Percentiles rank a stretch among this genome's conserved stretches.
Evolutionary conservation across 768 basidiomycete species (phyloP).

Genomic region (Austroboletus eburneus): DNA sequence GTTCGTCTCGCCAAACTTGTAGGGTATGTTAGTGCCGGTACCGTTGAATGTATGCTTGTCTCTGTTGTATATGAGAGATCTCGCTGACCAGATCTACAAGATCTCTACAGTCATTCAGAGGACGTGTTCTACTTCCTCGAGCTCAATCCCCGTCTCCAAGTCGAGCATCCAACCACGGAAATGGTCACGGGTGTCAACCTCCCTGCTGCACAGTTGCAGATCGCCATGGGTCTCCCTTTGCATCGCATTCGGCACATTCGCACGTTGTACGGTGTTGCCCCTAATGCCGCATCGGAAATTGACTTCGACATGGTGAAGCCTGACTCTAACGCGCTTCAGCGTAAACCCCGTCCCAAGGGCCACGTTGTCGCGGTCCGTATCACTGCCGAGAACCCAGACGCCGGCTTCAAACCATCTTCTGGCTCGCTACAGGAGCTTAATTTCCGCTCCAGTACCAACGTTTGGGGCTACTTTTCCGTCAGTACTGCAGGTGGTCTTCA

Average conservation of each 20-base stretch:
- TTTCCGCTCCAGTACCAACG: constrained; percentile 98
- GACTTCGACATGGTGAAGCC: constrained; percentile 96
- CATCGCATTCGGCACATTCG: constrained; percentile 96
- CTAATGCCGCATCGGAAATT: constrained; percentile 84
- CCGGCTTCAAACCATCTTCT: constrained; percentile 98
- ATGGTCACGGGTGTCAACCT: constrained; percentile 99
- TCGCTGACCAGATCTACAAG: constrained; percentile 35
- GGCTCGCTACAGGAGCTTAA: constrained; percentile 97
- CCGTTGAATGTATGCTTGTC: constrained; percentile 76
- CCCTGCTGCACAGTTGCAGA: constrained; percentile 93
- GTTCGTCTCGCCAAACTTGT: constrained; percentile 98
- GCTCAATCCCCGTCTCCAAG: constrained; percentile 98
- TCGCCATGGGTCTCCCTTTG: constrained; percentile 97
- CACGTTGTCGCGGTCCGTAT: constrained; percentile 99
- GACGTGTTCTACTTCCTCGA: constrained; percentile 98
- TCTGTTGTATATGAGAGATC: neutral
- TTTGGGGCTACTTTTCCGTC: constrained; percentile 99
- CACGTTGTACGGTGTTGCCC: constrained; percentile 90
- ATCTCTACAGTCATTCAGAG: constrained; percentile 91
- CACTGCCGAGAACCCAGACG: constrained; percentile 98
- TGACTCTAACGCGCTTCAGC: constrained; percentile 81
- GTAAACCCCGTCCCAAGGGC: constrained; percentile 94
- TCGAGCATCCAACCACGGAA: constrained; percentile 99
- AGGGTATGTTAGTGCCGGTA: constrained; percentile 98
- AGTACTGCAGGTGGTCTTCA: constrained; percentile 93